phyloP scores from a whole-genome alignment of 2,329 filamentous ascomycete genomes.

The Venturia aucupariae region DNA sequence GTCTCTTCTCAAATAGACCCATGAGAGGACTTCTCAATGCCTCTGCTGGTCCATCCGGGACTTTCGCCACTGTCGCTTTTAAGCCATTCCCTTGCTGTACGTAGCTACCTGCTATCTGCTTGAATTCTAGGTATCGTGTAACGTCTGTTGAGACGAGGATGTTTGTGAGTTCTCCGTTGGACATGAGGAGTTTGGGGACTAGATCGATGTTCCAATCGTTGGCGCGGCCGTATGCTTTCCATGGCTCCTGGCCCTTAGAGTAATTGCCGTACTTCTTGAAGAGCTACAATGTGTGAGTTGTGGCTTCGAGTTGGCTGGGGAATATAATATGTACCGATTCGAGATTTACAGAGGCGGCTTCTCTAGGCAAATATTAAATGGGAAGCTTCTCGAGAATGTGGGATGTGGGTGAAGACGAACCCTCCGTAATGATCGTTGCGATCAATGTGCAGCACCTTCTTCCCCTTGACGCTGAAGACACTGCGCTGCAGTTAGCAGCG shows the following conservation, averaged over 20 bases:
- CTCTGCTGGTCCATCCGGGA: constrained; percentile 85
- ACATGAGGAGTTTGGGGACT: constrained; percentile 97
- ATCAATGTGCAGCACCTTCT: constrained; percentile 98
- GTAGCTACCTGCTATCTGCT: constrained; percentile 79
- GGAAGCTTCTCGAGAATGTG: background rate
- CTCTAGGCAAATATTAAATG: constrained; percentile 43
- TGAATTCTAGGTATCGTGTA: constrained; percentile 45
- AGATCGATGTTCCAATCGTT: constrained; percentile 99
- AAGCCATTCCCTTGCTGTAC: constrained; percentile 79
- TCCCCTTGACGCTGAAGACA: constrained; percentile 94
- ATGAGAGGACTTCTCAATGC: constrained; percentile 84
- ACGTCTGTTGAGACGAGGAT: constrained; percentile 91
- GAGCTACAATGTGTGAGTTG: constrained; percentile 47
- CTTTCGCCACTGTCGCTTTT: constrained; percentile 91
- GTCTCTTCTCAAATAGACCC: constrained; percentile 95
- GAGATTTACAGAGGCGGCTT: constrained; percentile 94
- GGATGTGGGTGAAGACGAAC: constrained; percentile 44
- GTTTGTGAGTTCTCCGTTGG: constrained; percentile 95
- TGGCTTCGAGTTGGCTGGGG: background rate
- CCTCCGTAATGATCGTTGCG: constrained; percentile 97
- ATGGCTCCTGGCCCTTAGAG: constrained; percentile 70
- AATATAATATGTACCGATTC: constrained; percentile 57
- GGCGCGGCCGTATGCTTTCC: constrained; percentile 92
- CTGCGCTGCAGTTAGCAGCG: constrained; percentile 36
- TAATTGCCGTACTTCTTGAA: constrained; percentile 96